These are phyloP conservation scores for Calocybe indica DNA, from an alignment of 768 basidiomycete genomes.

Conservation along the genomic window DNA sequence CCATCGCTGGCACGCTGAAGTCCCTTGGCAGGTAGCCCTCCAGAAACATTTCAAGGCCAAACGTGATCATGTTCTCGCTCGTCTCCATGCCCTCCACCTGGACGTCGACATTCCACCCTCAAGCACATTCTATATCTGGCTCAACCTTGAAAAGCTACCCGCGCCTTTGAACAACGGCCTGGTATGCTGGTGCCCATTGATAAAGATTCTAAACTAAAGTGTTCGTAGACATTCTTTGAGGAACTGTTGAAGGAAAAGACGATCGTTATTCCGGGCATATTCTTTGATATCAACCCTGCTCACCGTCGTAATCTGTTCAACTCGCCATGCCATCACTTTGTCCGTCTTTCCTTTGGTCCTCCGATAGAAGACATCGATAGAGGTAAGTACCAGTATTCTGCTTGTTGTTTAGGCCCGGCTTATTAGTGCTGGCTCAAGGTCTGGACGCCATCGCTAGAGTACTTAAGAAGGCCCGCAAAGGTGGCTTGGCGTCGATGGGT, in stretches of 20 bases:
- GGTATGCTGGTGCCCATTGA: constrained; percentile 26
- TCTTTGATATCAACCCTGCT: constrained; percentile 79
- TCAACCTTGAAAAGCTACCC: constrained; percentile 76
- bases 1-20: background rate
- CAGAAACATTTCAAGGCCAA: constrained; percentile 90
- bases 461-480: constrained; percentile 60
- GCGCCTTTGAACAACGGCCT: constrained; percentile 84
- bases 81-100: constrained; percentile 75
- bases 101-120: constrained; percentile 71
- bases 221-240: constrained; percentile 84
- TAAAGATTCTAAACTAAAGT: no score
- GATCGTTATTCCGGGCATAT: constrained; percentile 87
- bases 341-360: constrained; percentile 84
- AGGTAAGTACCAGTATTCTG: constrained; percentile 33
- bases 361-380: constrained; percentile 74
- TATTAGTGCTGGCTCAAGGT: constrained; percentile 32
- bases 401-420: constrained; percentile 1
- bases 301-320: constrained; percentile 87
- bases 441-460: constrained; percentile 84
- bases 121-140: constrained; percentile 94
- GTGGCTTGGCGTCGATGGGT: constrained; percentile 57
- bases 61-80: constrained; percentile 80
- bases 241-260: constrained; percentile 87
- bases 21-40: constrained; percentile 53
- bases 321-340: constrained; percentile 87